These are phyloP conservation scores for Backusella circina DNA, from an alignment of 192 early-diverging fungal species.

Conservation along the genomic window DNA sequence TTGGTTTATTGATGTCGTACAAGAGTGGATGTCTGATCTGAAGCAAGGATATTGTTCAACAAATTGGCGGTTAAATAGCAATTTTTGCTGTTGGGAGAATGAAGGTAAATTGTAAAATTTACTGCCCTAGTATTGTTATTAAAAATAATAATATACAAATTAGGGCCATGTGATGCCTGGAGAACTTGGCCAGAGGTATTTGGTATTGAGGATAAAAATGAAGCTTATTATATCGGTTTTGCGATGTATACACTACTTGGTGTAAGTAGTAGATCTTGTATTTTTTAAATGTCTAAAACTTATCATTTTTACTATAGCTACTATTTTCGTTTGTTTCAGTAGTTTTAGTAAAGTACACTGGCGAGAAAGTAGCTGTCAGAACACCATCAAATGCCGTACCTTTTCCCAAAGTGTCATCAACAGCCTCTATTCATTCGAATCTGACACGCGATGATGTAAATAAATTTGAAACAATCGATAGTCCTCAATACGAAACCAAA, in stretches of 20 bases:
- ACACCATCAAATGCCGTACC: constrained; percentile 7
- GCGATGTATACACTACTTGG: constrained; percentile 41
- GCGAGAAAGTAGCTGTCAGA: constrained; percentile 27
- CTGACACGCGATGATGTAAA: background rate
- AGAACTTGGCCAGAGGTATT: constrained; percentile 44
- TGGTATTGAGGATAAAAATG: constrained; percentile 13
- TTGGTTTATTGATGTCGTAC: constrained; percentile 66
- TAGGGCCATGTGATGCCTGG: constrained; percentile 50
- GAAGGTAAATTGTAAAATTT: constrained; percentile 40
- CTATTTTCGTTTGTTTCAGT: constrained; percentile 58
- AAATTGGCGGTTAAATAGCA: constrained; percentile 70
- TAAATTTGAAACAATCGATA: background rate
- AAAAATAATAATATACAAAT: no score
- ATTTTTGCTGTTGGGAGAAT: constrained; percentile 76
- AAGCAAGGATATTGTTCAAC: constrained; percentile 80
- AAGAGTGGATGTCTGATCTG: constrained; percentile 82
- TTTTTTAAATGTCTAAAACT: background rate
- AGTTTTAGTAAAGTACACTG: constrained; percentile 56
- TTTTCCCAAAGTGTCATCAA: constrained; percentile 6
- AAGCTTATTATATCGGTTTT: constrained; percentile 28
- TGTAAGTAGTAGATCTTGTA: constrained; percentile 7
- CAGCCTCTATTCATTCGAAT: constrained; percentile 9
- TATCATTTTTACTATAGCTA: constrained; percentile 6
- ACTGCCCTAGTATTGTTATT: no score
- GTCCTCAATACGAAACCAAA: constrained; percentile 43